A percentile compares a stretch with the other conserved stretches of the same genome.
phyloP scores from a whole-genome alignment of 805 yeast genomes.

The Cyberlindnera bimundalis region DNA sequence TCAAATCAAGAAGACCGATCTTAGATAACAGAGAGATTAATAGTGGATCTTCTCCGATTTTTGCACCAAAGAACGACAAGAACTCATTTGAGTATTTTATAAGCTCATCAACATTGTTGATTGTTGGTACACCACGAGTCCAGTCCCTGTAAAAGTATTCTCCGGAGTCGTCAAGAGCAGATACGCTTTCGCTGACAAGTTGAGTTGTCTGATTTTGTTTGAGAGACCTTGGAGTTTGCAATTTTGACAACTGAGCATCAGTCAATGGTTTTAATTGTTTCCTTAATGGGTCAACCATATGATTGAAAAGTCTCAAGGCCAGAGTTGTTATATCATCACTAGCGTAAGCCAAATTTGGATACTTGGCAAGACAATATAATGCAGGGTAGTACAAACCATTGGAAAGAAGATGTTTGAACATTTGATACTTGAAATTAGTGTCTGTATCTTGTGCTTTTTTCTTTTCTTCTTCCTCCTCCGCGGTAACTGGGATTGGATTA shows the following conservation, averaged over 20 bases:
- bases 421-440: constrained; percentile 38
- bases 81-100: constrained; percentile 45
- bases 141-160: constrained; percentile 49
- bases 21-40: constrained; percentile 59
- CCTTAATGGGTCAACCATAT: constrained; percentile 48
- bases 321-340: constrained; percentile 46
- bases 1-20: constrained; percentile 44
- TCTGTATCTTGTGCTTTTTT: background rate
- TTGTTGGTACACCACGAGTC: constrained; percentile 38
- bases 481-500: constrained; percentile 8
- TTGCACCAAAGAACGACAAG: constrained; percentile 53
- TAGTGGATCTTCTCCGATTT: constrained; percentile 43
- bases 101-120: constrained; percentile 41
- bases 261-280: constrained; percentile 20
- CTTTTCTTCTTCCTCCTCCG: constrained; percentile 4
- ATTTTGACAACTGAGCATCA: constrained; percentile 8
- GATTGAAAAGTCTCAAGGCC: constrained; percentile 47
- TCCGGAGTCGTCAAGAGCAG: background rate
- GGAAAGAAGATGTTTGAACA: constrained; percentile 51
- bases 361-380: constrained; percentile 51
- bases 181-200: background rate
- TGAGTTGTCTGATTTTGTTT: background rate
- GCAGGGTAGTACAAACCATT: constrained; percentile 65
- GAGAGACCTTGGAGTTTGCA: constrained; percentile 14
- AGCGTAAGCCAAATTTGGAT: constrained; percentile 57